These are phyloP conservation scores for Cudoniella acicularis DNA, from an alignment of 495 filamentous ascomycete species.

Conservation along the genomic window DNA sequence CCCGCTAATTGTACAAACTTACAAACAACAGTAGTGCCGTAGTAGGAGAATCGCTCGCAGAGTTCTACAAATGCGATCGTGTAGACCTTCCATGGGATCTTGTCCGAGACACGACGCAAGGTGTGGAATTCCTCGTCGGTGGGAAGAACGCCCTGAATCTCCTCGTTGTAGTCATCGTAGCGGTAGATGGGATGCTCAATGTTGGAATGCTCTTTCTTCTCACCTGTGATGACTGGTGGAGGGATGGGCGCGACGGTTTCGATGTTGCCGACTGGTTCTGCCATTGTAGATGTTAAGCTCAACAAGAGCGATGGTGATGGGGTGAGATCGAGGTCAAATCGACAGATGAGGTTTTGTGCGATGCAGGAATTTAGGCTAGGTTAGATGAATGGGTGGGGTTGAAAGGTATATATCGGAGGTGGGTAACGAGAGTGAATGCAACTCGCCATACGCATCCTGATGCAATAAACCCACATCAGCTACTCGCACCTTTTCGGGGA, in stretches of 20 bases:
- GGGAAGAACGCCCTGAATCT: slow-evolving; percentile 30
- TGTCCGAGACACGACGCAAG: slow-evolving; percentile 61
- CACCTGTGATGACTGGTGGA: not conserved
- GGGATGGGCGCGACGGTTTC: not conserved
- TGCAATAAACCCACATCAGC: not conserved
- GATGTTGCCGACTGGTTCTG: not conserved
- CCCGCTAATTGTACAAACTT: slow-evolving; percentile 21
- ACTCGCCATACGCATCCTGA: not conserved
- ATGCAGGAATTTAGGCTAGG: not conserved
- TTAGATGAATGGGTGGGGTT: not conserved
- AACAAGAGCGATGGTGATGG: not conserved
- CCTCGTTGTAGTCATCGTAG: slow-evolving; percentile 2
- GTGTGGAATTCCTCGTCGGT: slow-evolving; percentile 58
- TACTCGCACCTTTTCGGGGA: not conserved
- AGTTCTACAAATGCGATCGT: slow-evolving; percentile 73
- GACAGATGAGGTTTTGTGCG: not conserved
- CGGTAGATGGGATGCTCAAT: not conserved
- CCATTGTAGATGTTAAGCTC: not conserved
- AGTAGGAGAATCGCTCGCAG: slow-evolving; percentile 77
- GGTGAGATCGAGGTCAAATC: not conserved
- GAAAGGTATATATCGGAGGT: not conserved
- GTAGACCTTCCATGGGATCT: slow-evolving; percentile 60
- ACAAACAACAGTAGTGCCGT: slow-evolving; percentile 72
- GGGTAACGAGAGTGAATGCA: not conserved
- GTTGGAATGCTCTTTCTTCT: not conserved